Evolutionary conservation across 106 monocot species (phyloP).

Genomic region (Hemerocallis citrina): DNA sequence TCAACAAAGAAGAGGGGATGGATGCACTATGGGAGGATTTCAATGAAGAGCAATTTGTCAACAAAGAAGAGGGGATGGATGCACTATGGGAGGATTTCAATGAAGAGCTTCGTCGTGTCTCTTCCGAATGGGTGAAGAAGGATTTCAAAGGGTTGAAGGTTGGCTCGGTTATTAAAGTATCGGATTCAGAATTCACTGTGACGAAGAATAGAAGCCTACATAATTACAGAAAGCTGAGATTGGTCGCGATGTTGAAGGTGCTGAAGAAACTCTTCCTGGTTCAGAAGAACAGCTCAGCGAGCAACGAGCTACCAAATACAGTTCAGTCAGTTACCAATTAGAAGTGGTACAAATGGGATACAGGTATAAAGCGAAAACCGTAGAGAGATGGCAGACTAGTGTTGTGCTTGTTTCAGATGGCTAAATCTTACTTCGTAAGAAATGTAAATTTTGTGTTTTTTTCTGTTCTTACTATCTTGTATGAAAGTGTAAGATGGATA

Average conservation of each 20-base stretch:
- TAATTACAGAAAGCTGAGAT: slow-evolving; percentile 16
- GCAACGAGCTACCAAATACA: background rate
- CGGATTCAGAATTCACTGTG: background rate
- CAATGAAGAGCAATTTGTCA: slow-evolving; percentile 33
- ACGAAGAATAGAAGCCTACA: slow-evolving; percentile 9
- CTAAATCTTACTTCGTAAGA: no score
- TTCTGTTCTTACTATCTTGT: no score
- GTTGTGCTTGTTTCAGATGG: no score
- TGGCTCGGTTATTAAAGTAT: background rate
- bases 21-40: slow-evolving; percentile 56
- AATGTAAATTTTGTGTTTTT: no score
- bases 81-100: slow-evolving; percentile 65
- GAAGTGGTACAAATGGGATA: no score
- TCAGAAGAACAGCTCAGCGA: slow-evolving; percentile 14
- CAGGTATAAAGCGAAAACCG: no score
- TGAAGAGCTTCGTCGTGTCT: slow-evolving; percentile 23
- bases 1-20: slow-evolving; percentile 40
- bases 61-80: slow-evolving; percentile 44
- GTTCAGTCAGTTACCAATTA: background rate
- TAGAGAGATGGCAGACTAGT: no score
- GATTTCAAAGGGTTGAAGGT: background rate
- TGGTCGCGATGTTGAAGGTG: slow-evolving; percentile 36
- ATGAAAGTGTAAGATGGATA: no score
- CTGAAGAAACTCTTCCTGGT: slow-evolving; percentile 50
- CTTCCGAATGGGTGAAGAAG: background rate